Base-by-base conservation (phyloP, 495 filamentous ascomycete species). In the Penicillium coffeae region DNA sequence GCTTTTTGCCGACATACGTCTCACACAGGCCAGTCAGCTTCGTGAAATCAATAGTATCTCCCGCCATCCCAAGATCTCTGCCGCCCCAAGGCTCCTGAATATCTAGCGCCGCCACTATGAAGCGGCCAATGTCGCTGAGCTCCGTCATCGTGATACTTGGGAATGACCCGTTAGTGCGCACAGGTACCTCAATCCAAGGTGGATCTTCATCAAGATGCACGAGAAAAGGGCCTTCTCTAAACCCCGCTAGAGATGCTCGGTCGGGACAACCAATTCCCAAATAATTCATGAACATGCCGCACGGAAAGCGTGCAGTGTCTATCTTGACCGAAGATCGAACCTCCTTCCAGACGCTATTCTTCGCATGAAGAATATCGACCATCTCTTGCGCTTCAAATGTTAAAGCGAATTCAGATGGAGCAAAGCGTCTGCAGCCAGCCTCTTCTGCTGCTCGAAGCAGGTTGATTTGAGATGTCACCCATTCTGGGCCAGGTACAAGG, bases 51-150 rank as follows among this genome's bases (percentile, higher is more conserved):
- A 52, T 20, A 21, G 64, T 66, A 22, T 64, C 56, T 16, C 65
- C 69, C 4, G 48, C 61, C 57, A 70, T 64, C 15, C 63, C 52
- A n/a, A n/a, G n/a, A n/a, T n/a, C n/a, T n/a, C n/a, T n/a, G n/a
- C n/a, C n/a, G n/a, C n/a, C n/a, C n/a, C n/a, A n/a, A n/a, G n/a
- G n/a, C n/a, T n/a, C n/a, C n/a, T n/a, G n/a, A n/a, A n/a, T n/a
- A n/a, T n/a, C n/a, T n/a, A n/a, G n/a, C n/a, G n/a, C n/a, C n/a
- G n/a, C n/a, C n/a, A n/a, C n/a, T n/a, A n/a, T n/a, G n/a, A n/a
- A n/a, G n/a, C n/a, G n/a, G n/a, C n/a, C n/a, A n/a, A n/a, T n/a
- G n/a, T n/a, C n/a, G n/a, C 46, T 63, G 61, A 43, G 65, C 59
- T 44, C 54, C 37, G 59, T 66, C 44, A 65, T 33, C 2, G 40